Conservation (phyloP, 176 grass and related monocot genomes). For the Aegilops sharonensis region DNA sequence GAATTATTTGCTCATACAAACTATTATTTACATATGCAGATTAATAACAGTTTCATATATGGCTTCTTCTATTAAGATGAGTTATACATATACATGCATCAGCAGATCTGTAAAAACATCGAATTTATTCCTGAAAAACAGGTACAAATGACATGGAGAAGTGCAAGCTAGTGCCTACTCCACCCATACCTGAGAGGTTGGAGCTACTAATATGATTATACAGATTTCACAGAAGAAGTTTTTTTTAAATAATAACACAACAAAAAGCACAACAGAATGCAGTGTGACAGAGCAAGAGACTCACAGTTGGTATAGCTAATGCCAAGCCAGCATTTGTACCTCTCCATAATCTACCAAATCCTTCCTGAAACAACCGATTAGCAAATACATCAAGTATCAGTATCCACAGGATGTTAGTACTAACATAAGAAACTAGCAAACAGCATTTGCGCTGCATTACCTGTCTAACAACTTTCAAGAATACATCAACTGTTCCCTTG, state of each 20-base stretch:
- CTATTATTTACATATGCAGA: not conserved
- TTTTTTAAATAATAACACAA: not conserved
- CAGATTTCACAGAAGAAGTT: not conserved
- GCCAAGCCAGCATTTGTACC: slow-evolving; percentile 95
- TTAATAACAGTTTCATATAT: not conserved
- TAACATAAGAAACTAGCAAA: not conserved
- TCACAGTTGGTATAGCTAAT: slow-evolving; percentile 90
- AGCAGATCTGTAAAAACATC: not conserved
- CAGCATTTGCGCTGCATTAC: slow-evolving; percentile 21
- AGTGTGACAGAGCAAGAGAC: slow-evolving; percentile 4
- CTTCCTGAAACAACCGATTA: slow-evolving; percentile 62
- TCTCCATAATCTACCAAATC: slow-evolving; percentile 86
- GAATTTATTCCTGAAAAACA: not conserved
- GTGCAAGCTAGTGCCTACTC: not conserved
- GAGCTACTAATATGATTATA: slow-evolving; percentile 9
- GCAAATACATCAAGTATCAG: not conserved
- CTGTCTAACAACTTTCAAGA: slow-evolving; percentile 91
- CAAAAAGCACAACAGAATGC: not conserved
- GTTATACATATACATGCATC: not conserved
- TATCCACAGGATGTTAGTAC: not conserved
- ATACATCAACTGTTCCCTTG: slow-evolving; percentile 90
- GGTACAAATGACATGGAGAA: not conserved
- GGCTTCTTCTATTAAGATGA: not conserved
- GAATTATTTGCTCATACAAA: not conserved
- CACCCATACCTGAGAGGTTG: not conserved